A percentile compares a stretch with the other conserved stretches of the same genome.
Conservation (phyloP, 768 basidiomycete genomes). For the Tricholoma terreum region DNA sequence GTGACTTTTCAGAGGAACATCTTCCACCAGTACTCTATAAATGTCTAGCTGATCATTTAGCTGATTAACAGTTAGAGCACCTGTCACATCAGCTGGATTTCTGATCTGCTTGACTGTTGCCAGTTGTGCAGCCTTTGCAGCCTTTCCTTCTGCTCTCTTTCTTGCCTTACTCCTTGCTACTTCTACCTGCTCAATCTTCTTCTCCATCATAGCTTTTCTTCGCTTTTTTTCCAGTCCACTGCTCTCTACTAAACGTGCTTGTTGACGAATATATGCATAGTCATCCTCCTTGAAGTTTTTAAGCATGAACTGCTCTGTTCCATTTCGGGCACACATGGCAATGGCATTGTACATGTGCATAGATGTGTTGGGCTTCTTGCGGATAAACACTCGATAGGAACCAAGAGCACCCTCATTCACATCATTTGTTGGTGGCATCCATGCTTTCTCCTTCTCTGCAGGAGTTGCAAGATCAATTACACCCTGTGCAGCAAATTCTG, state of each 20-base stretch:
- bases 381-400: constrained; percentile 15
- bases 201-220: background rate
- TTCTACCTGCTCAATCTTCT: constrained; percentile 1
- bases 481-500: constrained; percentile 27
- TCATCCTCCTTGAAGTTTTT: constrained; percentile 2
- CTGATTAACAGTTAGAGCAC: too few relatives aligned
- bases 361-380: constrained; percentile 12
- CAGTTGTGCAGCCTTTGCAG: too few relatives aligned
- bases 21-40: too few relatives aligned
- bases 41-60: too few relatives aligned
- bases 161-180: background rate
- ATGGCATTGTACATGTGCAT: constrained; percentile 22
- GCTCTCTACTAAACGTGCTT: background rate
- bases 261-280: background rate
- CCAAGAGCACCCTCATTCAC: constrained; percentile 29
- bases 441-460: constrained; percentile 19
- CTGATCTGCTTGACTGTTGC: too few relatives aligned
- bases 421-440: constrained; percentile 31
- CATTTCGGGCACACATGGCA: constrained; percentile 22
- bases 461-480: constrained; percentile 20
- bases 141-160: background rate
- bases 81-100: too few relatives aligned
- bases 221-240: background rate
- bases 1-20: too few relatives aligned
- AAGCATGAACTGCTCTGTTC: constrained; percentile 24